Percentiles rank a stretch among this genome's conserved stretches.
These are phyloP conservation scores for Myxozyma melibiosi DNA, from an alignment of 805 yeast species.

Conservation along the genomic window DNA sequence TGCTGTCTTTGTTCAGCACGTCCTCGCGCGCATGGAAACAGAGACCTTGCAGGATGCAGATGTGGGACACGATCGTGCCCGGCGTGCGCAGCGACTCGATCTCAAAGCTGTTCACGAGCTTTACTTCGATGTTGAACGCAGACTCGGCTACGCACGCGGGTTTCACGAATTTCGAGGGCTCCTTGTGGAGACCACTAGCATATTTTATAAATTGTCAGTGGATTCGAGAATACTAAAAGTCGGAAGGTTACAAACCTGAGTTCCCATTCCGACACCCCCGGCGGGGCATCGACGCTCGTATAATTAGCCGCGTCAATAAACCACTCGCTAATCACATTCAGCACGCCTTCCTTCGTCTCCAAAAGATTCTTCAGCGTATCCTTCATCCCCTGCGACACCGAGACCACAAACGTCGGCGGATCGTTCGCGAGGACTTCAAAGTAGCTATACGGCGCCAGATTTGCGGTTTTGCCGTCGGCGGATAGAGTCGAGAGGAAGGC, in stretches of 20 bases:
- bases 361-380: conserved; percentile 55
- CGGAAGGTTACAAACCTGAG: conserved; percentile 11
- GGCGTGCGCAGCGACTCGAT: conserved; percentile 44
- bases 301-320: conserved; percentile 64
- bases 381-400: conserved; percentile 50
- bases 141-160: conserved; percentile 64
- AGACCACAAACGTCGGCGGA: conserved; percentile 61
- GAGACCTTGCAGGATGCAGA: conserved; percentile 57
- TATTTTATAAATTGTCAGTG: neutral
- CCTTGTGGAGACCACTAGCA: conserved; percentile 51
- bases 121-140: conserved; percentile 60
- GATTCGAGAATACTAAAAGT: conserved; percentile 29
- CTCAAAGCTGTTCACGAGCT: conserved; percentile 49
- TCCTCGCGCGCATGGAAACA: conserved; percentile 62
- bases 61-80: conserved; percentile 44
- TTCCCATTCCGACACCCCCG: conserved; percentile 57
- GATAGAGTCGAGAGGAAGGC: conserved; percentile 57
- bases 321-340: conserved; percentile 65
- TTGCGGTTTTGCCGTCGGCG: conserved; percentile 46
- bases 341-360: conserved; percentile 56
- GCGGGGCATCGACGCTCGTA: conserved; percentile 52
- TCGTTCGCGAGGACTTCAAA: conserved; percentile 52
- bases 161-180: conserved; percentile 51
- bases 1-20: conserved; percentile 47
- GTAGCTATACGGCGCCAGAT: conserved; percentile 65